Conservation (phyloP, 2,329 filamentous ascomycete species). For the Magnaporthiopsis incrustans region DNA sequence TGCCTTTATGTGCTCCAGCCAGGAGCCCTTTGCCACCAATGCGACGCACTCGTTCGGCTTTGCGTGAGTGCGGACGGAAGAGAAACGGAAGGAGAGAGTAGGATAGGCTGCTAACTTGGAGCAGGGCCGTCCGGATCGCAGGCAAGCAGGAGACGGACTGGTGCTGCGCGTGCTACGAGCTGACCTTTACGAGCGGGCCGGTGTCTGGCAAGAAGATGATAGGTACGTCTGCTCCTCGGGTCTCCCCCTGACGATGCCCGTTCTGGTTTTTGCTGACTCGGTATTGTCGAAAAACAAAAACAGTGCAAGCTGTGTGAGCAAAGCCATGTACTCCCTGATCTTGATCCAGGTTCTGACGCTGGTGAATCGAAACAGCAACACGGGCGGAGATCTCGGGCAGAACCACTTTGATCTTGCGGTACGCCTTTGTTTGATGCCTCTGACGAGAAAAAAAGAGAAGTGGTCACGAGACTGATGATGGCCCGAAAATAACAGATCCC, state of each 20-base stretch:
- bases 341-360: background rate
- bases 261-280: background rate
- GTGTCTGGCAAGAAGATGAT: conserved; percentile 51
- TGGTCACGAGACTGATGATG: background rate
- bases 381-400: conserved; percentile 33
- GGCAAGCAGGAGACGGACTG: conserved; percentile 33
- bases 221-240: background rate
- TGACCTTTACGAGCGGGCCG: conserved; percentile 48
- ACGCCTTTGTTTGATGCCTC: conserved; percentile 12
- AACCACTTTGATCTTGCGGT: conserved; percentile 48
- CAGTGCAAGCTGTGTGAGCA: conserved; percentile 40
- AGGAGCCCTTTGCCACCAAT: conserved; percentile 43
- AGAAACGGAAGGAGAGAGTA: background rate
- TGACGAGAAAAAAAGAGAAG: background rate
- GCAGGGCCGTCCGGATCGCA: conserved; percentile 34
- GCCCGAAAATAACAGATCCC: background rate
- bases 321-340: background rate
- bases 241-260: background rate
- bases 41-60: conserved; percentile 45
- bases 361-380: background rate
- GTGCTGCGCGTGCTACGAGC: conserved; percentile 51
- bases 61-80: conserved; percentile 19
- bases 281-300: background rate
- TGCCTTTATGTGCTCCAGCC: conserved; percentile 45
- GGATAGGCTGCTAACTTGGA: background rate